Base-by-base conservation (phyloP, 345 rosid genomes). In the Ailanthus altissimus region DNA sequence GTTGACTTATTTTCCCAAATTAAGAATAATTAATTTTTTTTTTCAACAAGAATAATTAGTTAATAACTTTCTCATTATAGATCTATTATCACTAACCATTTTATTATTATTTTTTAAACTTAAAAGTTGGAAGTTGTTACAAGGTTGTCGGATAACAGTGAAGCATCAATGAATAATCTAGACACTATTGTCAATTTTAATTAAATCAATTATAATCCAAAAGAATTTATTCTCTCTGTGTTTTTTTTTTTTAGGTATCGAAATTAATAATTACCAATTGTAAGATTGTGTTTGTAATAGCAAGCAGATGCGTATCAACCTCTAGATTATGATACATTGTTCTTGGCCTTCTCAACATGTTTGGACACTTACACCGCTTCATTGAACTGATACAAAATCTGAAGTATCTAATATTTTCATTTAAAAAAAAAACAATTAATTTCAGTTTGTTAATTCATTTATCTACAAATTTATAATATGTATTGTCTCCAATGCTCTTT, bases 291-390 rank as follows among this genome's bases (percentile, higher is more conserved):
- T 47, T 51, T 28, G 16, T 50, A 70, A 28, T 53, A 70, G 15
- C 0, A 51, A 51, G 47, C 26, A 51, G 74, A 70, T 70, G 47
- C 18, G 61, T 20, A 70, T 51, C 61, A 70, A 40, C 5, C 64
- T 56, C 18, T 72, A 21, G 75, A 56, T 40, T 72, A 40, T 15
- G 64, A 12, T 72, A 12, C 65, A 72, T 40, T 40, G 75, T 21
- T 72, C 64, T 72, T 72, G 75, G 63, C 28, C 32, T 8, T n/a
- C 8, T 54, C 5, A 56, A 21, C 64, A 11, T 18, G 45, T 67
- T 67, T 69, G 59, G 45, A 69, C 23, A 16, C 9, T 28, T 9
- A 10, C 9, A 69, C 59, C 5, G 5, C 32, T 72, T 56, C 64
- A 21, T 72, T 57, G 64, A 72, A 72, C 47, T 9, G 32, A 15